These are phyloP conservation scores for Thermothielavioides terrestris DNA, from an alignment of 495 filamentous ascomycete genomes.

Conservation along the genomic window DNA sequence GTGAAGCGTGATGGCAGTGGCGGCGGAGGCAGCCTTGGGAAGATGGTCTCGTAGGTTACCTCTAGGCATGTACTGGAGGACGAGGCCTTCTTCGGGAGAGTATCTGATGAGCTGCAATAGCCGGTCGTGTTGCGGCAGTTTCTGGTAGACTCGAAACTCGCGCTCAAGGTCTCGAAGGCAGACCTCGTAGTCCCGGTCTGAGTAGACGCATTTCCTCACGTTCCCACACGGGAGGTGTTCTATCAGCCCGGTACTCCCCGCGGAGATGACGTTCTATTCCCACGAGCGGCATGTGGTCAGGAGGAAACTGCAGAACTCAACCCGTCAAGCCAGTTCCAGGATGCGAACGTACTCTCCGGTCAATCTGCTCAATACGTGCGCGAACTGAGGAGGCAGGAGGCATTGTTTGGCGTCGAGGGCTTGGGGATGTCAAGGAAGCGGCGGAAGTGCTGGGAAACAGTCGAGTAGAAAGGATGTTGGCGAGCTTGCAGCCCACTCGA, in stretches of 20 bases:
- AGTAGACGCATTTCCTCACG: not conserved
- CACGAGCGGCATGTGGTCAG: not conserved
- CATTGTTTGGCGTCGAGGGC: not conserved
- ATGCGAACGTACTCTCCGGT: not conserved
- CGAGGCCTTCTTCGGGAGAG: constrained; percentile 1
- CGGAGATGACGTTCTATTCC: constrained; percentile 1
- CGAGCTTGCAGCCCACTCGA: not conserved
- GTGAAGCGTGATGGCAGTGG: not conserved
- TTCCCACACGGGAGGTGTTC: not conserved
- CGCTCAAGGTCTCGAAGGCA: not conserved
- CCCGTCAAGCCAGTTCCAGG: not conserved
- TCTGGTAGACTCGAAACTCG: not conserved
- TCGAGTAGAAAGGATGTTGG: not conserved
- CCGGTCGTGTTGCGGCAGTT: not conserved
- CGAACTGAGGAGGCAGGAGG: not conserved
- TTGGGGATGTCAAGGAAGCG: not conserved
- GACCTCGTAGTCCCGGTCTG: not conserved
- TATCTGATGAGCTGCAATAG: not conserved
- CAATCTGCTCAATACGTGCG: not conserved
- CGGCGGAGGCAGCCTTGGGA: not conserved
- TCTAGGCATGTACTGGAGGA: not conserved
- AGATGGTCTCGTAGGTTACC: not conserved
- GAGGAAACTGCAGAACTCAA: not conserved
- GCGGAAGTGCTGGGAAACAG: not conserved
- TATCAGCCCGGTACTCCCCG: not conserved